phyloP scores from a whole-genome alignment of 352 stramenopile species.

The Phytophthora rubi region DNA sequence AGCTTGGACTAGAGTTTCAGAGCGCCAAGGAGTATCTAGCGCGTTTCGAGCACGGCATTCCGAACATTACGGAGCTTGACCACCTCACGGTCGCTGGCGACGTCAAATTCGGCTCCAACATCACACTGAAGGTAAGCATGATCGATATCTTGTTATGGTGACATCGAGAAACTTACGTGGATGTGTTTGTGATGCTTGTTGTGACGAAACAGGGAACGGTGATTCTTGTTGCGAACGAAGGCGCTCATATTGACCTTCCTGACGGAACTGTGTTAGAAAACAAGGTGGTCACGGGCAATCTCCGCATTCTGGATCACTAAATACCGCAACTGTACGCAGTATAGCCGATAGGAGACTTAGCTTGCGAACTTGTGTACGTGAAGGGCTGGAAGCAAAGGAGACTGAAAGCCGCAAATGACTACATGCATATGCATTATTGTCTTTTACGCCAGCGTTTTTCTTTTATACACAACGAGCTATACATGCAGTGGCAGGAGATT shows the following conservation, averaged over 20 bases:
- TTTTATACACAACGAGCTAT: conserved; percentile 35
- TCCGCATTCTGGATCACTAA: conserved; percentile 94
- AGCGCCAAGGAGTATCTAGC: conserved; percentile 88
- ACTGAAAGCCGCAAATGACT: conserved; percentile 29
- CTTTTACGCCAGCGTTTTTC: conserved; percentile 16
- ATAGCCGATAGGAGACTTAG: conserved; percentile 3
- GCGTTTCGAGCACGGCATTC: conserved; percentile 89
- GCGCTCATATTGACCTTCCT: conserved; percentile 92
- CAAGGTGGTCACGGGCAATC: conserved; percentile 94
- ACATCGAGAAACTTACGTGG: not conserved
- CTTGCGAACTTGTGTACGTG: conserved; percentile 12
- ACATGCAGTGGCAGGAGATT: conserved; percentile 13
- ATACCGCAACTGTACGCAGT: not conserved
- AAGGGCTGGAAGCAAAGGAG: conserved; percentile 21
- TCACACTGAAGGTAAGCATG: conserved; percentile 85
- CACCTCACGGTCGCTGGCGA: conserved; percentile 94
- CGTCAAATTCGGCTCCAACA: conserved; percentile 93
- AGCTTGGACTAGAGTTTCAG: conserved; percentile 93
- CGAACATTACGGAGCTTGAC: conserved; percentile 94
- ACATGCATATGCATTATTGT: conserved; percentile 35
- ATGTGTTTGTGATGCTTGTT: conserved; percentile 5
- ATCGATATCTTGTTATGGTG: not conserved
- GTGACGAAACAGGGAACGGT: conserved; percentile 85
- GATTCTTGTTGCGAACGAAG: conserved; percentile 95
- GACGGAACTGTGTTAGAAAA: conserved; percentile 94